Evolutionary conservation across 2,329 filamentous ascomycete species (phyloP).

Genomic region (Aspergillus fijiensis): DNA sequence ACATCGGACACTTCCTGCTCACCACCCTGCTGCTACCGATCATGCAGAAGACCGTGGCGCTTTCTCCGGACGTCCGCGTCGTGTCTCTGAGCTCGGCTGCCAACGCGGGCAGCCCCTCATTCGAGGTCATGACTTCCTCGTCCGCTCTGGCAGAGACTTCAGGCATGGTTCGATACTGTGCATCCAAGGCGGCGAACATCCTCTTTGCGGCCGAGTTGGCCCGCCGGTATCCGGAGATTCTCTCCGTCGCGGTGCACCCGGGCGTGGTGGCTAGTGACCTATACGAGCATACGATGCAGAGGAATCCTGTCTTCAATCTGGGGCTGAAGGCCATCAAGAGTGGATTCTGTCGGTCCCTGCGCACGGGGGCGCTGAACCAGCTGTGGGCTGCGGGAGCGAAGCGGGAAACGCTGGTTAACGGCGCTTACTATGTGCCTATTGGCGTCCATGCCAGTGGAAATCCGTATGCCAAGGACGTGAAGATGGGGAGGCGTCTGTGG

Average conservation of each 20-base stretch:
- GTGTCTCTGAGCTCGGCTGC: conserved; percentile 41
- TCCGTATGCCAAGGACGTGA: conserved; percentile 31
- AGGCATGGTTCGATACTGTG: conserved; percentile 50
- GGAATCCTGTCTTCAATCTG: conserved; percentile 24
- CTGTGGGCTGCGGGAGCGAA: conserved; percentile 42
- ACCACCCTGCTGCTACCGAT: conserved; percentile 46
- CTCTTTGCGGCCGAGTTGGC: conserved; percentile 49
- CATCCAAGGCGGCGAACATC: conserved; percentile 54
- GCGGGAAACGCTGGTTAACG: conserved; percentile 35
- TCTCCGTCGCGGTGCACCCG: conserved; percentile 51
- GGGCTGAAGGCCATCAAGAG: conserved; percentile 19
- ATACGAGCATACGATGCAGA: conserved; percentile 34
- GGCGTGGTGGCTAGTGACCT: conserved; percentile 46
- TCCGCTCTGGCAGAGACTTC: conserved; percentile 33
- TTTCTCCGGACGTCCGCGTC: conserved; percentile 34
- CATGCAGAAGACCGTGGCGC: conserved; percentile 36
- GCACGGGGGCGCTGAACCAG: conserved; percentile 42
- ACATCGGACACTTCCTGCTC: conserved; percentile 48
- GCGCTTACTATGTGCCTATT: conserved; percentile 45
- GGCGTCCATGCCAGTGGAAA: conserved; percentile 31
- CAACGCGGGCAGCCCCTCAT: conserved; percentile 33
- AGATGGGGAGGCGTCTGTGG: conserved; percentile 40
- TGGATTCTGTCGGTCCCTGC: conserved; percentile 32
- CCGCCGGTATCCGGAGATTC: conserved; percentile 44
- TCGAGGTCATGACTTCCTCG: conserved; percentile 41